These are phyloP conservation scores for Candida fluviatilis DNA, from an alignment of 805 yeast genomes.

Conservation along the genomic window DNA sequence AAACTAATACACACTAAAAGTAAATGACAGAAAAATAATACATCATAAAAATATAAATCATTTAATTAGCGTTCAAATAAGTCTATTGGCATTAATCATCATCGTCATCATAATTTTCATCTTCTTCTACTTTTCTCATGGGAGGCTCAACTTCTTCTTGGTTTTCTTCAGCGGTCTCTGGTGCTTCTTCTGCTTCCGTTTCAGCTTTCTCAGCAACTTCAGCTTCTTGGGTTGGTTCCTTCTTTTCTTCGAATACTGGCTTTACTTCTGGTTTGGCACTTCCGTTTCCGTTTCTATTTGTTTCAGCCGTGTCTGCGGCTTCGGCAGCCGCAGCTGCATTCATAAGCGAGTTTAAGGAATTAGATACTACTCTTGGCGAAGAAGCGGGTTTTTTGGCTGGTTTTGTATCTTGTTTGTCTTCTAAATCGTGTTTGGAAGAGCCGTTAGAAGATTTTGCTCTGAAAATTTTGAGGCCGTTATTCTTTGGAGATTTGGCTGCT, in stretches of 20 bases:
- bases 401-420: slow-evolving; percentile 31
- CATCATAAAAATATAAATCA: neutral
- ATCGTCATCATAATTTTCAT: slow-evolving; percentile 44
- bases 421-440: slow-evolving; percentile 33
- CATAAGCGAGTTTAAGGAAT: slow-evolving; percentile 24
- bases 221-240: slow-evolving; percentile 1
- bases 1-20: neutral
- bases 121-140: slow-evolving; percentile 42
- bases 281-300: slow-evolving; percentile 17
- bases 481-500: slow-evolving; percentile 4
- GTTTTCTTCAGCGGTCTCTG: slow-evolving; percentile 18
- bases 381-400: slow-evolving; percentile 21
- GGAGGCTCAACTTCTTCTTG: slow-evolving; percentile 38
- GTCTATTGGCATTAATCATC: slow-evolving; percentile 3
- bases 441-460: too few species aligned
- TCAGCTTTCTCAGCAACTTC: slow-evolving; percentile 5
- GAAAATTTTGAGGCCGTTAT: slow-evolving; percentile 2
- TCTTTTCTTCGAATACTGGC: slow-evolving; percentile 6
- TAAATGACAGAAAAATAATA: neutral
- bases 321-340: slow-evolving; percentile 18
- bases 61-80: neutral
- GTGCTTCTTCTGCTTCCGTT: neutral
- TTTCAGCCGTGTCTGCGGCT: too few species aligned
- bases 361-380: slow-evolving; percentile 8
- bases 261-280: slow-evolving; percentile 13